These are phyloP conservation scores for Phytophthora tentaculata DNA, from an alignment of 352 stramenopile species.

Conservation along the genomic window DNA sequence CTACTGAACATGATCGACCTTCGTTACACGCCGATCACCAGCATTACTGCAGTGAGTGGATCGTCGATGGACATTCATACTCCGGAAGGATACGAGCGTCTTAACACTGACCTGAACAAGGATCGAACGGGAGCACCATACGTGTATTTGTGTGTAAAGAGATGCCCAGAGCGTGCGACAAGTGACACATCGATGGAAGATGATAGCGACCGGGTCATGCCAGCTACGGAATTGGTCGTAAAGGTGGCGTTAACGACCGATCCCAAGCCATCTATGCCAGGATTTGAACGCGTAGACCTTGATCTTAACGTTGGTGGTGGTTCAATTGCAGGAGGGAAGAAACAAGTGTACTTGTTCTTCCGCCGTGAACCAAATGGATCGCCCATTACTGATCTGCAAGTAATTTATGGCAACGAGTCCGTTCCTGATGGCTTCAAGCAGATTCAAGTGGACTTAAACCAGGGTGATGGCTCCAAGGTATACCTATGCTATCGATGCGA, in stretches of 20 bases:
- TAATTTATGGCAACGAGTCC: constrained; percentile 80
- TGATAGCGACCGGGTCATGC: constrained; percentile 40
- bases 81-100: constrained; percentile 71
- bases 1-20: constrained; percentile 91
- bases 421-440: constrained; percentile 90
- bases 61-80: constrained; percentile 72
- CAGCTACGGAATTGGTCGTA: constrained; percentile 85
- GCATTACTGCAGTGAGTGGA: constrained; percentile 77
- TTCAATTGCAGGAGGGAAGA: constrained; percentile 60
- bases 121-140: constrained; percentile 79
- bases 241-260: constrained; percentile 68
- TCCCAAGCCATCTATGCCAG: constrained; percentile 62
- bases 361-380: constrained; percentile 75
- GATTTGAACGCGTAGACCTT: constrained; percentile 83
- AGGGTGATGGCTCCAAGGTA: constrained; percentile 82
- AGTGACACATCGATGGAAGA: constrained; percentile 38
- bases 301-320: constrained; percentile 82
- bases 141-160: constrained; percentile 85
- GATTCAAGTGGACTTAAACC: constrained; percentile 87
- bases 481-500: constrained; percentile 89
- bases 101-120: constrained; percentile 90
- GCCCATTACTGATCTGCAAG: constrained; percentile 84
- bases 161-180: constrained; percentile 57
- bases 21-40: constrained; percentile 87
- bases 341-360: constrained; percentile 89